Evolutionary conservation across 768 basidiomycete genomes (phyloP), one percentile per base, ranked within the genome.

Genomic region (Auricularia heimuer): DNA sequence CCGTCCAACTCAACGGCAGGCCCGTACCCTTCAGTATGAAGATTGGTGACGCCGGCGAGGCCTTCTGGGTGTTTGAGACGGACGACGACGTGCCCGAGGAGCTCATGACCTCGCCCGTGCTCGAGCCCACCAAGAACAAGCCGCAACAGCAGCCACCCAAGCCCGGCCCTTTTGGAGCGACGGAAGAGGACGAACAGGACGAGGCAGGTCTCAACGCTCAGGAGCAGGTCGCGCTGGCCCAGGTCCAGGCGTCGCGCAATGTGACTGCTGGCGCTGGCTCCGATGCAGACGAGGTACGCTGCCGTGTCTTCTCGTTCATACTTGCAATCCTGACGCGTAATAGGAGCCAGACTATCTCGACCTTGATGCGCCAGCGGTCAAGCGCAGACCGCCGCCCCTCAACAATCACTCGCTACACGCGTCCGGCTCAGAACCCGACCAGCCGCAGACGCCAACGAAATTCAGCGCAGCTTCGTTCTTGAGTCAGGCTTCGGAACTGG

Each of bases 1-100:
- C 87, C 67, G 84, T 98, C 39, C 84, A 85, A 62, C 87, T 98
- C 71, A 95, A 97, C 76, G 92, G 90, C 47, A 80, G 85, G 69
- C 81, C 83, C 54, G 89, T 94, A 64, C 96, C 96, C 0, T 98
- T 92, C 75, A 83, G 82, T 75, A 99, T 99, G 97, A 98, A 99
- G 81, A 94, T 98, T 67, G 95, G 94, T 47, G 97, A 98, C 65
- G 94, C 97, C 1, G 97, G 97, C 3, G 97, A 99, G 77, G 97
- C 95, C 0, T 99, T 98, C 81, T 98, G 98, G 71, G 90, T 99
- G 47, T 93, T 98, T 69, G 96, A 99, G 76, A 98, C 96, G 0
- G 92, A 95, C 47, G 92, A 88, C 45, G 94, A 98, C 65, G 87
- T 98, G 36, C 96, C 97, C 3, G 89, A 85, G 60, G 91, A 94